Conservation (phyloP, 1,139 yeast genomes). For the Hemisphaericaspora xylofermentans region DNA sequence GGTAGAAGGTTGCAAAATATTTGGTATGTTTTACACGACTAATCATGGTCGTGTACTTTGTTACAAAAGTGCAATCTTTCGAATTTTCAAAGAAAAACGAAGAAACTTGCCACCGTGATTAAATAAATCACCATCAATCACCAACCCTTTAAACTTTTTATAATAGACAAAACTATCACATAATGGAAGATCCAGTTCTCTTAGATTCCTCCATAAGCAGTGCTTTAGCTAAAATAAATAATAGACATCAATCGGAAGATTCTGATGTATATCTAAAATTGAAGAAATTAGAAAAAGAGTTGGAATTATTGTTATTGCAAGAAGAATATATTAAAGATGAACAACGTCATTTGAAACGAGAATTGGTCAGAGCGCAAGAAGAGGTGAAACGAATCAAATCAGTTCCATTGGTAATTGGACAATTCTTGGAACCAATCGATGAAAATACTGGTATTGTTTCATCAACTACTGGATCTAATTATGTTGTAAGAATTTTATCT, state of each 20-base stretch:
- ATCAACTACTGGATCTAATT: slow-evolving; percentile 95
- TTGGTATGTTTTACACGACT: background rate
- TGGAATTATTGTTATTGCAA: slow-evolving; percentile 78
- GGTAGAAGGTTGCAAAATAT: background rate
- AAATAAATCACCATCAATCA: background rate
- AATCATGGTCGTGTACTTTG: background rate
- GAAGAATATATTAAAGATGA: slow-evolving; percentile 98
- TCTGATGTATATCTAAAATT: slow-evolving; percentile 77
- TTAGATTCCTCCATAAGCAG: slow-evolving; percentile 15
- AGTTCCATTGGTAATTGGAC: slow-evolving; percentile 97
- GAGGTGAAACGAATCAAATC: slow-evolving; percentile 97
- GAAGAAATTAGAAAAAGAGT: slow-evolving; percentile 85
- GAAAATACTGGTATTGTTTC: slow-evolving; percentile 96
- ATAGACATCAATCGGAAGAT: slow-evolving; percentile 30
- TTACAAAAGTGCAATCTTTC: background rate
- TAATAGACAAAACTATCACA: background rate
- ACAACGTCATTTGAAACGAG: slow-evolving; percentile 93
- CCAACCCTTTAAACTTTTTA: background rate
- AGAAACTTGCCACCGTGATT: slow-evolving; percentile 9
- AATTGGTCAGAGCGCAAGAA: slow-evolving; percentile 94
- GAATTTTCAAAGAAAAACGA: background rate
- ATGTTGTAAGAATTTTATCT: slow-evolving; percentile 90
- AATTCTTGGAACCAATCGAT: slow-evolving; percentile 95
- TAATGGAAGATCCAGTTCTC: slow-evolving; percentile 25
- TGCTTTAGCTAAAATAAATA: slow-evolving; percentile 9